Evolutionary conservation across 225 moss, liverwort and hornwort genomes (phyloP), one percentile per base, ranked within the genome.

Genomic region (Sphagnum tenellum): DNA sequence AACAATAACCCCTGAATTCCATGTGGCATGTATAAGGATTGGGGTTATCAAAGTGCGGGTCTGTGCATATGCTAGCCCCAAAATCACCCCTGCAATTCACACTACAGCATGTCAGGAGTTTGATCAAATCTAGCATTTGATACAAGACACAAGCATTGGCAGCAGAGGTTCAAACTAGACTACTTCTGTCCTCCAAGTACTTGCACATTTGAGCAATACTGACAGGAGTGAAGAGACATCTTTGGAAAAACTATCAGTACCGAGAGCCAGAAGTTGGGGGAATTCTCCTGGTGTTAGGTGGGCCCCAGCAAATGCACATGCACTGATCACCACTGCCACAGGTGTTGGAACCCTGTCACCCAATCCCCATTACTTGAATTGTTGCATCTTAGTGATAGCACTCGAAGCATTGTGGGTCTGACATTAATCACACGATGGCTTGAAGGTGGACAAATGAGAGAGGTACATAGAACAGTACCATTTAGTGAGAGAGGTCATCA

Each of bases 1-100:
- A 63, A 98, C 71, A 14, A 98, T 83, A 54, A 98, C 96, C 49
- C 96, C 96, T 0, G 96, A 98, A 70, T 98, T 98, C 96, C 96
- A 98, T 12, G 92, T 53, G 45, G 92, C 84, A 71, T 98, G 96
- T 65, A 98, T 90, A 56, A 98, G 76, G 2, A 98, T 85, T 12
- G 96, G 96, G 72, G 92, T 89, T 57, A 82, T 71, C 64, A 98
- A 69, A 65, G 90, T 92, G 48, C 96, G 88, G n/a, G 96, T 92
- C 78, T 98, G 92, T 7, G 96, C 85, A 69, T 98, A 98, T 9
- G 87, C 76, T 64, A 92, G 75, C 68, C 96, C 96, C 72, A 98
- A 64, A 44, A 98, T 78, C 55, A 90, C 77, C 54, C 96, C 92
- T 96, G 92, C 74, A 82, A 12, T 57, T 66, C 53, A 56, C 66